Conservation (phyloP, 805 yeast species). For the Teunomyces barrocoloradensis region DNA sequence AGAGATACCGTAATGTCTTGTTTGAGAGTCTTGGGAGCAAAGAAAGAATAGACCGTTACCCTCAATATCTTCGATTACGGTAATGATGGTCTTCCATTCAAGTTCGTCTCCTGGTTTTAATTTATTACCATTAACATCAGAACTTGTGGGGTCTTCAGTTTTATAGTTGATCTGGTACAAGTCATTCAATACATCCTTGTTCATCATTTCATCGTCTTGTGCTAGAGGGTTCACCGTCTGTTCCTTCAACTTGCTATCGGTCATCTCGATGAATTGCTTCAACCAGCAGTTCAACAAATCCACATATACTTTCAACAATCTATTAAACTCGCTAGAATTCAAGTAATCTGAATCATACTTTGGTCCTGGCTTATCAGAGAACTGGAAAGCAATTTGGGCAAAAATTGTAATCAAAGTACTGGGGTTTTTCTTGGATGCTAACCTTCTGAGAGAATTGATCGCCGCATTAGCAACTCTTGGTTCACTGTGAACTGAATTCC, state of each 20-base stretch:
- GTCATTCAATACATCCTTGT: slow-evolving; percentile 39
- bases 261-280: slow-evolving; percentile 49
- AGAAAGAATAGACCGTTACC: slow-evolving; percentile 92
- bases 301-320: slow-evolving; percentile 65
- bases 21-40: slow-evolving; percentile 78
- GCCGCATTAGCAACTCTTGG: slow-evolving; percentile 62
- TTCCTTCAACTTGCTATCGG: slow-evolving; percentile 17
- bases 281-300: slow-evolving; percentile 84
- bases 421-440: slow-evolving; percentile 70
- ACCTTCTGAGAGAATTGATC: slow-evolving; percentile 55
- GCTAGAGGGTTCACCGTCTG: slow-evolving; percentile 30
- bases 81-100: slow-evolving; percentile 74
- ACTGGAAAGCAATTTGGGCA: slow-evolving; percentile 76
- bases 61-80: slow-evolving; percentile 91
- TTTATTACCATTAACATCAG: slow-evolving; percentile 8
- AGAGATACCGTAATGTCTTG: slow-evolving; percentile 72
- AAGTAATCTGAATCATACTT: slow-evolving; percentile 56
- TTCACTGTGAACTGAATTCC: slow-evolving; percentile 72
- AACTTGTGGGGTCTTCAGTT: slow-evolving; percentile 28
- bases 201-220: slow-evolving; percentile 35
- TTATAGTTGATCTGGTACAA: slow-evolving; percentile 45
- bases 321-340: slow-evolving; percentile 59
- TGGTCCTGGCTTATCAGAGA: slow-evolving; percentile 66
- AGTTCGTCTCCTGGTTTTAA: slow-evolving; percentile 52
- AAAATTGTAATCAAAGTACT: slow-evolving; percentile 67